These are phyloP conservation scores for Pseudogymnoascus destructans DNA, from an alignment of 2,329 filamentous ascomycete genomes.

Conservation along the genomic window DNA sequence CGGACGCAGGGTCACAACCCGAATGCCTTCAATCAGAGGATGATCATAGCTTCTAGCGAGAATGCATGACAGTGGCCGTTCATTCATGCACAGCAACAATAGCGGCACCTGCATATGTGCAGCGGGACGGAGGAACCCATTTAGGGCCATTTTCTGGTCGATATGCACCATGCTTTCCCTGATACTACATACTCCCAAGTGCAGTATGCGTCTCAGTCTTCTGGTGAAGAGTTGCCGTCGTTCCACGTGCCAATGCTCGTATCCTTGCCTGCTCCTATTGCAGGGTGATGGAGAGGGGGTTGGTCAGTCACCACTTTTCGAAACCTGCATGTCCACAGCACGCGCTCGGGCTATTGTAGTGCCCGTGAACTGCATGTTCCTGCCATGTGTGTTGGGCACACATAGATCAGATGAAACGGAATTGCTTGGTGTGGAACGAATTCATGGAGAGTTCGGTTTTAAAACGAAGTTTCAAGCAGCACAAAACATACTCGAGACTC, in stretches of 20 bases:
- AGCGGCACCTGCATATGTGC: neutral
- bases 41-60: constrained; percentile 3
- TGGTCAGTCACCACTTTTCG: constrained; percentile 1
- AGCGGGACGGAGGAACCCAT: neutral
- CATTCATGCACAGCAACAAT: neutral
- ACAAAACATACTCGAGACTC: constrained; percentile 8
- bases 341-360: neutral
- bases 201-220: neutral
- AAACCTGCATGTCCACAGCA: neutral
- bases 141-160: neutral
- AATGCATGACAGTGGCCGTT: neutral
- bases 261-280: neutral
- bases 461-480: neutral
- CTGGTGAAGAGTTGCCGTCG: neutral
- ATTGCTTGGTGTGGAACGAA: neutral
- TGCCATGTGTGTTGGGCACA: neutral
- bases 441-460: neutral
- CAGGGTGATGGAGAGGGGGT: neutral
- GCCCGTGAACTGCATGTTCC: neutral
- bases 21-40: neutral
- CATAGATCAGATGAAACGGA: constrained; percentile 7
- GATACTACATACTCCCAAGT: neutral
- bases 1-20: neutral
- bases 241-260: neutral
- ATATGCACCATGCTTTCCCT: neutral